Conservation (phyloP, 441 rosid species). For the Brassica hybrid region DNA sequence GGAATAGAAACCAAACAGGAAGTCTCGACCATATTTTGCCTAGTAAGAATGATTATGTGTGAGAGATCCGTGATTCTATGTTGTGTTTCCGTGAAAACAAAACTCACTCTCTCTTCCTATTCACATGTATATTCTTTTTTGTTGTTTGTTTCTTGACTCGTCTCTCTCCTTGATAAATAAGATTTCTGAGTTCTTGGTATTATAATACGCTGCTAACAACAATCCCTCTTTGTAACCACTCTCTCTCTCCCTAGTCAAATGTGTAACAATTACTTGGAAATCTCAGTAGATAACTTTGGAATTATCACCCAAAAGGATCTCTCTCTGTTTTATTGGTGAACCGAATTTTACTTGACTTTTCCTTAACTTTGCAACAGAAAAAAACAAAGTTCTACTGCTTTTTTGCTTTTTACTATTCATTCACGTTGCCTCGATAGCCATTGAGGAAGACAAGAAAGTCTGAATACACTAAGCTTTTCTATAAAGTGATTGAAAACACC, state of each 20-base stretch:
- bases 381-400: not conserved
- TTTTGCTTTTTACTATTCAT: not conserved
- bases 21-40: slow-evolving; percentile 1
- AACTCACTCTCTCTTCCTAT: no score
- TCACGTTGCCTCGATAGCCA: not conserved
- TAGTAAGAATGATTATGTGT: slow-evolving; percentile 2
- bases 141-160: slow-evolving; percentile 24
- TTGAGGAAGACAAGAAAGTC: not conserved
- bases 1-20: slow-evolving; percentile 46
- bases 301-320: not conserved
- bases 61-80: slow-evolving; percentile 17
- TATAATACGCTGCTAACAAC: no score
- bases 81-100: slow-evolving; percentile 31
- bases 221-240: no score
- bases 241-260: not conserved
- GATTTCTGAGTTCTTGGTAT: slow-evolving; percentile 4
- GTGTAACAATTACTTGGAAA: slow-evolving; percentile 2
- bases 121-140: slow-evolving; percentile 31
- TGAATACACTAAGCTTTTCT: not conserved
- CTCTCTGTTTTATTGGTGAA: not conserved
- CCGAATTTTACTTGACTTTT: not conserved
- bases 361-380: not conserved
- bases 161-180: slow-evolving; percentile 17
- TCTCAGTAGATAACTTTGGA: not conserved
- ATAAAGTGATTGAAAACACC: no score